Conservation (phyloP, 805 yeast genomes). For the Candida broadrunensis region DNA sequence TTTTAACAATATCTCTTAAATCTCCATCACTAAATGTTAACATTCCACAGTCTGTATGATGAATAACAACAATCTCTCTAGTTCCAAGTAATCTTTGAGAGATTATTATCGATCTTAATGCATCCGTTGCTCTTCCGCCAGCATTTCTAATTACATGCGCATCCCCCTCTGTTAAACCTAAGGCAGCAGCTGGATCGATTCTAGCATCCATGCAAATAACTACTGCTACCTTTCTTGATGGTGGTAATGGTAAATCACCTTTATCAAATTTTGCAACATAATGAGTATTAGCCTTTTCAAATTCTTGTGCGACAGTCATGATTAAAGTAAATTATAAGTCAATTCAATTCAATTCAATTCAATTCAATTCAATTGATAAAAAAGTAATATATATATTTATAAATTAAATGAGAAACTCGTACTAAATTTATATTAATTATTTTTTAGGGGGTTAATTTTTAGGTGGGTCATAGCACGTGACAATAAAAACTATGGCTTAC, state of each 20-base stretch:
- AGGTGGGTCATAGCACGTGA: too few species aligned
- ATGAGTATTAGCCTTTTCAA: conserved; percentile 19
- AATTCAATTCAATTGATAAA: not conserved
- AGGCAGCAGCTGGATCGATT: conserved; percentile 32
- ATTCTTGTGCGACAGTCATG: conserved; percentile 21
- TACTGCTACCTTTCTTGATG: conserved; percentile 31
- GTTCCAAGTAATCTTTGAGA: conserved; percentile 40
- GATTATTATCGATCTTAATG: conserved; percentile 35
- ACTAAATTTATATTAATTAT: too few species aligned
- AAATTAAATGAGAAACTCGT: too few species aligned
- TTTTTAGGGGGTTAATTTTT: too few species aligned
- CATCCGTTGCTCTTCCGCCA: conserved; percentile 41
- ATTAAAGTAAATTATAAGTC: not conserved
- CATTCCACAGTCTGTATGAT: conserved; percentile 46
- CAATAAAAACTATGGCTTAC: too few species aligned
- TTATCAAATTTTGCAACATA: conserved; percentile 22
- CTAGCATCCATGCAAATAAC: conserved; percentile 43
- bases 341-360: not conserved
- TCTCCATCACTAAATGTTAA: conserved; percentile 33
- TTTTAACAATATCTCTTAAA: conserved; percentile 22
- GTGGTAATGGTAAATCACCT: conserved; percentile 36
- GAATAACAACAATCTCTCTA: conserved; percentile 35
- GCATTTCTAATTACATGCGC: conserved; percentile 45
- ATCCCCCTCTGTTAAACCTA: conserved; percentile 39
- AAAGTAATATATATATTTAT: too few species aligned